These are phyloP conservation scores for Curvularia sp. DNA, from an alignment of 2,329 filamentous ascomycete species.

Conservation along the genomic window DNA sequence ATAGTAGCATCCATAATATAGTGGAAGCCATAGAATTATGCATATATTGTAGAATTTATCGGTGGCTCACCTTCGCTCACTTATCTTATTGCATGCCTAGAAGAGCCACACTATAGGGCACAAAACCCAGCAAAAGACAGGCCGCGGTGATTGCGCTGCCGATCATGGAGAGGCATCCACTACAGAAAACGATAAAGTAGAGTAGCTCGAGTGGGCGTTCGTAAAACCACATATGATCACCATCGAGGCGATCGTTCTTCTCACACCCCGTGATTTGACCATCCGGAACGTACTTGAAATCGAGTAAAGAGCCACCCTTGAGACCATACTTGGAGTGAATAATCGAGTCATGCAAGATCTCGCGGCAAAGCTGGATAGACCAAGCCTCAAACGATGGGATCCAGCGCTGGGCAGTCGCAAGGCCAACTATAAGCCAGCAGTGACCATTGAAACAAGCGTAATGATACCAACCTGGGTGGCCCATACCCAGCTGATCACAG, in stretches of 20 bases:
- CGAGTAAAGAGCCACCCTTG: not conserved
- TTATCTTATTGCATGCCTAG: not conserved
- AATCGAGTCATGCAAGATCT: not conserved
- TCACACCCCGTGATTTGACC: constrained; percentile 1
- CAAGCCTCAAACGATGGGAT: constrained; percentile 3
- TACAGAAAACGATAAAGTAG: constrained; percentile 4
- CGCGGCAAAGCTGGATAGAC: constrained; percentile 1
- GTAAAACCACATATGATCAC: constrained; percentile 4
- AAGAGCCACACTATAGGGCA: constrained; percentile 1
- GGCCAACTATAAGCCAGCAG: constrained; percentile 1
- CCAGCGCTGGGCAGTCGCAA: constrained; percentile 1
- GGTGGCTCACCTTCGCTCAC: not conserved
- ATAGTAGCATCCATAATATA: not conserved
- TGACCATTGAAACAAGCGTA: constrained; percentile 3
- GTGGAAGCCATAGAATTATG: not conserved
- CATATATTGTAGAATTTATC: not conserved
- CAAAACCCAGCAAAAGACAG: not conserved
- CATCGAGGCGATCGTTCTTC: constrained; percentile 1
- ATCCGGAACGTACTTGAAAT: constrained; percentile 3
- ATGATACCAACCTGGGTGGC: not conserved
- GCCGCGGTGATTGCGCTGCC: not conserved
- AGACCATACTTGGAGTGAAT: constrained; percentile 5
- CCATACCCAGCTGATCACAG: constrained; percentile 1
- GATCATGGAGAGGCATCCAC: not conserved
- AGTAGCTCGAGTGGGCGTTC: constrained; percentile 3